Conservation (phyloP, 441 rosid species). For the Aleurites moluccanus region DNA sequence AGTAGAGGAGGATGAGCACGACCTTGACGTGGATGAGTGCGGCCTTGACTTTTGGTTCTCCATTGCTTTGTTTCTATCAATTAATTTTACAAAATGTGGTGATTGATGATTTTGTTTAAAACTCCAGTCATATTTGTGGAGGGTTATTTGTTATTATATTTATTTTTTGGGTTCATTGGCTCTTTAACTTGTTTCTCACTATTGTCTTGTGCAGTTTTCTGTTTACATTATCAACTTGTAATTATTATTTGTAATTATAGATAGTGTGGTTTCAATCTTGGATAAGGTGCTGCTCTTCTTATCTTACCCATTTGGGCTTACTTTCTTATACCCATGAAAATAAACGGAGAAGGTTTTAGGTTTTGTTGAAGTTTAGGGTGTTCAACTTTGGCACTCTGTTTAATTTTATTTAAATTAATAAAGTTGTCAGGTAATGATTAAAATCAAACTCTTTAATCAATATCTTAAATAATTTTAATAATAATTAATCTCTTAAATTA, state of each 20-base stretch:
- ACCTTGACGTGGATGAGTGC: too few relatives aligned
- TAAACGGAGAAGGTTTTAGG: neutral
- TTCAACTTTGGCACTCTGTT: too few relatives aligned
- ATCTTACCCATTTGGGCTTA: neutral
- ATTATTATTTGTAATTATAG: neutral
- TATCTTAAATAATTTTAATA: too few relatives aligned
- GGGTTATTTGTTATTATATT: neutral
- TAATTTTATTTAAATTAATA: too few relatives aligned
- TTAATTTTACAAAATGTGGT: constrained; percentile 13
- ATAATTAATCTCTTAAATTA: too few relatives aligned
- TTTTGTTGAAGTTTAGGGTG: neutral
- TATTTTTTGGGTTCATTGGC: constrained; percentile 2
- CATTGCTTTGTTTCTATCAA: neutral
- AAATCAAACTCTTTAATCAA: too few relatives aligned
- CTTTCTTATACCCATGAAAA: neutral
- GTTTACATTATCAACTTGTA: neutral
- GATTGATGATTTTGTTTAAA: constrained; percentile 5
- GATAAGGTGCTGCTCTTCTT: constrained; percentile 13
- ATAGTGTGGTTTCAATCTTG: constrained; percentile 14
- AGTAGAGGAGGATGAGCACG: too few relatives aligned
- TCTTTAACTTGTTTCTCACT: constrained; percentile 3
- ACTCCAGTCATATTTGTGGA: neutral
- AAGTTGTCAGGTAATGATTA: too few relatives aligned
- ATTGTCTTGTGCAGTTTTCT: neutral
- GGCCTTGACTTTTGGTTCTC: neutral